Evolutionary conservation across 306 rosid species (phyloP).

Genomic region (Ormosia semicastrata): DNA sequence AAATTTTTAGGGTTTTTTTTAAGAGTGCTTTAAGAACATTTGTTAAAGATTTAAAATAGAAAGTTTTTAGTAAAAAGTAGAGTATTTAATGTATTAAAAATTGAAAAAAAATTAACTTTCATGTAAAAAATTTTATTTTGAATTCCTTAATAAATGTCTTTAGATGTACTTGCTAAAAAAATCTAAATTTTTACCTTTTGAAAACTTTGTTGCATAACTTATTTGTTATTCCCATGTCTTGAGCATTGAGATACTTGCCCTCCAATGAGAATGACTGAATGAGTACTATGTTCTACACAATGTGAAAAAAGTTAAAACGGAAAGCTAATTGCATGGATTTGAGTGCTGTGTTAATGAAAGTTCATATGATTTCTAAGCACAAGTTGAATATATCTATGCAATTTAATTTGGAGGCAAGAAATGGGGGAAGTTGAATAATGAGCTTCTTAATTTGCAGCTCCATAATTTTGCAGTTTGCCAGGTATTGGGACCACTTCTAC

Average conservation of each 20-base stretch:
- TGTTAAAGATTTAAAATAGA: no score
- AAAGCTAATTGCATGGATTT: conserved; percentile 3
- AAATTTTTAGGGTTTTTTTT: background rate
- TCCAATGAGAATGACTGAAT: background rate
- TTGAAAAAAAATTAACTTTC: no score
- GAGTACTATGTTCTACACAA: background rate
- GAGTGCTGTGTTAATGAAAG: conserved; percentile 5
- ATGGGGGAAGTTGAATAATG: conserved; percentile 3
- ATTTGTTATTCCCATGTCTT: conserved; percentile 14
- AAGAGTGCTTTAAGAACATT: no score
- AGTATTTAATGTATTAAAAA: no score
- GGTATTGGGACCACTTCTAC: conserved; percentile 38
- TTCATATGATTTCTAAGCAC: conserved; percentile 2
- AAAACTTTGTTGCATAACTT: background rate
- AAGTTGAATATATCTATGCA: background rate
- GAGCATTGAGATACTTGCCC: background rate
- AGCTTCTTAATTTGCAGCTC: background rate
- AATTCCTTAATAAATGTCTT: no score
- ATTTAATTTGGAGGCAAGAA: background rate
- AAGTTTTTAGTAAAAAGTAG: no score
- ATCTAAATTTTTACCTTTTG: no score
- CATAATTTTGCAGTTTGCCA: background rate
- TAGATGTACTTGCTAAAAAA: no score
- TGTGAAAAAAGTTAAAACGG: background rate
- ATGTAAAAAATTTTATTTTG: no score